These are phyloP conservation scores for Gracilaria domingensis DNA, from an alignment of 23 red algal genomes.

Conservation along the genomic window DNA sequence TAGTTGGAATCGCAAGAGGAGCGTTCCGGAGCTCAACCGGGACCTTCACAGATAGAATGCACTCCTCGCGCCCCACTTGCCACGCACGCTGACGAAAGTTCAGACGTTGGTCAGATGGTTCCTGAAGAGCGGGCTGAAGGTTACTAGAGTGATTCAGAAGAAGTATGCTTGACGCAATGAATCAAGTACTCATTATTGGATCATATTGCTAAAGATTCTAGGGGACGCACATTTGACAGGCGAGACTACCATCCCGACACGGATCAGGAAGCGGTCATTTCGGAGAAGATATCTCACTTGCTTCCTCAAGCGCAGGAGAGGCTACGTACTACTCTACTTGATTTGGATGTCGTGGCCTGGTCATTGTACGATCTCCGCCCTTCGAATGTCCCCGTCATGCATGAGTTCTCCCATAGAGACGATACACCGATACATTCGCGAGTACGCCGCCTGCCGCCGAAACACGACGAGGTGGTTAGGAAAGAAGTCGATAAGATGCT, in stretches of 20 bases:
- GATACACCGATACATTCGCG: not conserved
- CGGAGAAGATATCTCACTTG: not conserved
- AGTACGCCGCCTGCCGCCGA: not conserved
- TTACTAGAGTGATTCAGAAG: no score
- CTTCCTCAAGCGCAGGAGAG: not conserved
- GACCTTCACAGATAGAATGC: no score
- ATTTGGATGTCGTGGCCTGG: not conserved
- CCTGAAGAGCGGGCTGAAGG: no score
- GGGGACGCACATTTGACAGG: not conserved
- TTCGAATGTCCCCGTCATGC: not conserved
- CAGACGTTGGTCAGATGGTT: no score
- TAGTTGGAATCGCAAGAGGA: no score
- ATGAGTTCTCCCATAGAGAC: not conserved
- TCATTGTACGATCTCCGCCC: not conserved
- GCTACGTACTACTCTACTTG: not conserved
- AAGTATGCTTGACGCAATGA: not conserved
- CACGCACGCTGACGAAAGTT: no score
- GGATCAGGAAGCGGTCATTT: not conserved
- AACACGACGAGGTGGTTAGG: not conserved
- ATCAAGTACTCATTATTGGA: not conserved
- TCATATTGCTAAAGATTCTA: not conserved
- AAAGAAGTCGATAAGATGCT: slow-evolving; percentile 1
- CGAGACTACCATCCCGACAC: not conserved
- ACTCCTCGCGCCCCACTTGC: no score
- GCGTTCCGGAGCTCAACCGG: no score